phyloP scores from a whole-genome alignment of 768 basidiomycete species.

The Xerocomus potaroensis region DNA sequence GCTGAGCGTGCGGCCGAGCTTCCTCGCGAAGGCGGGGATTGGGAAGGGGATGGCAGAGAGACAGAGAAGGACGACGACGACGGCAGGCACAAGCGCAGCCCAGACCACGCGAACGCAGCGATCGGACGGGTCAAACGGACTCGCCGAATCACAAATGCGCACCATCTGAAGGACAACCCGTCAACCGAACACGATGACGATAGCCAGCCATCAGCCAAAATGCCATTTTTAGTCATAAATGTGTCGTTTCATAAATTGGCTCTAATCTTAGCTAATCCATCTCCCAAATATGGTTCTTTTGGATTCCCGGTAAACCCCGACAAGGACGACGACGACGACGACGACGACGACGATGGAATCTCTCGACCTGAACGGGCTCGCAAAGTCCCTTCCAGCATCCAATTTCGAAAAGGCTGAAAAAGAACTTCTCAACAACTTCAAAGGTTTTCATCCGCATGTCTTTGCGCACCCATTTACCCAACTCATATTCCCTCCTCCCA shows the following conservation, averaged over 20 bases:
- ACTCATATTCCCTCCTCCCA: conserved; percentile 32
- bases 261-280: conserved; percentile 9
- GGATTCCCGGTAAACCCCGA: no score
- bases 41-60: conserved; percentile 32
- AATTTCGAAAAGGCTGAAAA: conserved; percentile 76
- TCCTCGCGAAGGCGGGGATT: conserved; percentile 20
- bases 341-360: conserved; percentile 52
- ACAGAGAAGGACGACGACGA: conserved; percentile 42
- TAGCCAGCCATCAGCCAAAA: no score
- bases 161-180: no score
- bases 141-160: conserved; percentile 11
- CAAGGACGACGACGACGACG: conserved; percentile 9
- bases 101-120: conserved; percentile 49
- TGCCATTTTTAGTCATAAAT: no score
- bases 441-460: conserved; percentile 46
- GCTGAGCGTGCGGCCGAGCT: conserved; percentile 16
- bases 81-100: conserved; percentile 47
- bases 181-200: no score
- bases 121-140: conserved; percentile 37
- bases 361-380: conserved; percentile 76
- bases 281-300: neutral
- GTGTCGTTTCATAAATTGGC: no score
- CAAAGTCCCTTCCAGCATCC: conserved; percentile 64
- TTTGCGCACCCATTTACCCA: neutral
- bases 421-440: conserved; percentile 76